Evolutionary conservation across 176 grass and related monocot species (phyloP).

Genomic region (Coix lacrymajobi): DNA sequence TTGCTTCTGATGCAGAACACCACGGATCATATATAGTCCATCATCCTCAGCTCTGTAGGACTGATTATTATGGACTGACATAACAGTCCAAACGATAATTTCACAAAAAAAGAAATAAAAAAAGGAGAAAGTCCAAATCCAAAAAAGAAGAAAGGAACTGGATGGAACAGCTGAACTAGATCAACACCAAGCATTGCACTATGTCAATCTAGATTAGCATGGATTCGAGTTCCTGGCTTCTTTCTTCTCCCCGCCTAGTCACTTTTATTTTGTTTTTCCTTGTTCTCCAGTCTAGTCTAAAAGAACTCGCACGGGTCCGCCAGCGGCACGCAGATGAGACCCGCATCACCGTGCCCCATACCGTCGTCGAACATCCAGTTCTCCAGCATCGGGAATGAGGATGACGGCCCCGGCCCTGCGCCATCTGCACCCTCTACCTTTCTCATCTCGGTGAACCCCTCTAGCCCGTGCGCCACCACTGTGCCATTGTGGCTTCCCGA

Average conservation of each 20-base stretch:
- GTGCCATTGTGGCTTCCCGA: conserved; percentile 31
- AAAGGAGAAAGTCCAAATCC: neutral
- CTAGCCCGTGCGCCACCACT: neutral
- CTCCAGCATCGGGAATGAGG: conserved; percentile 54
- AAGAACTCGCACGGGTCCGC: conserved; percentile 48
- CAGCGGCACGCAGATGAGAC: conserved; percentile 46
- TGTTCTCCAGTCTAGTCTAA: conserved; percentile 7
- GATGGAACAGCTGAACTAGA: conserved; percentile 6
- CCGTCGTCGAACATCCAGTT: conserved; percentile 77
- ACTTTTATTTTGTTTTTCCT: neutral
- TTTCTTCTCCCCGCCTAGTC: neutral
- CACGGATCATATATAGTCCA: neutral
- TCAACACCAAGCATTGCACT: neutral
- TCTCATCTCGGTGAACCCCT: conserved; percentile 27
- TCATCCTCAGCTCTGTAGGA: neutral
- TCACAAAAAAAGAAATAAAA: neutral
- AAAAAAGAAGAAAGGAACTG: conserved; percentile 7
- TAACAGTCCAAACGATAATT: conserved; percentile 3
- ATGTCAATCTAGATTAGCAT: neutral
- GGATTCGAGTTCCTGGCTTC: conserved; percentile 14
- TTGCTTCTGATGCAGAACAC: conserved; percentile 14
- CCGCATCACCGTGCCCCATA: conserved; percentile 36
- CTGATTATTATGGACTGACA: neutral
- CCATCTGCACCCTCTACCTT: conserved; percentile 2
- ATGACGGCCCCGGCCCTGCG: neutral